Conservation (phyloP, 2,329 filamentous ascomycete genomes). For the Nemania sp. region DNA sequence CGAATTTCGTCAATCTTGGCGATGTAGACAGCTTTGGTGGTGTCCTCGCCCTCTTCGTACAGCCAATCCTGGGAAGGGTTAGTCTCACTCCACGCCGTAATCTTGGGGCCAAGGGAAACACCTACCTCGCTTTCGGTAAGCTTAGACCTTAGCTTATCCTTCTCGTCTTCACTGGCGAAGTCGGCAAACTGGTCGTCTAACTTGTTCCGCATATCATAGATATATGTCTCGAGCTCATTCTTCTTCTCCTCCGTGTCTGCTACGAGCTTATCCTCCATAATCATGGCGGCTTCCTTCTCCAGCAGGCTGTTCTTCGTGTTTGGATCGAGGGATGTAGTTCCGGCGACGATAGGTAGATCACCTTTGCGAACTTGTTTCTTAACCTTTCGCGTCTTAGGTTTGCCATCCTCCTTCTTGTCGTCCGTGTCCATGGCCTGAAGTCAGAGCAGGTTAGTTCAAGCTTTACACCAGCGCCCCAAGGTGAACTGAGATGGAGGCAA, state of each 20-base stretch:
- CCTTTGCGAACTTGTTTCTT: constrained; percentile 99
- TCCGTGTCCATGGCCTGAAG: constrained; percentile 84
- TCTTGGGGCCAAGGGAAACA: constrained; percentile 14
- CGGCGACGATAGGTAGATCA: constrained; percentile 84
- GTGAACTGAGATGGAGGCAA: constrained; percentile 1
- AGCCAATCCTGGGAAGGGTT: constrained; percentile 81
- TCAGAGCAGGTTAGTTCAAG: constrained; percentile 13
- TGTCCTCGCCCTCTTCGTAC: constrained; percentile 95
- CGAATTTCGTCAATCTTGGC: constrained; percentile 97
- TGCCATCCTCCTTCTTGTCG: constrained; percentile 63
- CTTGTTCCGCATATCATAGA: constrained; percentile 96
- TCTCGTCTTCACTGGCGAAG: constrained; percentile 90
- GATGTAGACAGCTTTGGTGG: constrained; percentile 90
- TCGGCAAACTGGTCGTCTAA: constrained; percentile 89
- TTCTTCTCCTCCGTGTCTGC: constrained; percentile 99
- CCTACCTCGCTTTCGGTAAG: constrained; percentile 85
- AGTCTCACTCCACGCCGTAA: constrained; percentile 22
- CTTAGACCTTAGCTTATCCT: constrained; percentile 81
- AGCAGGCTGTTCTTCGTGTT: constrained; percentile 66
- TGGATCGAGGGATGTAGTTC: constrained; percentile 78
- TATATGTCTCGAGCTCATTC: constrained; percentile 98
- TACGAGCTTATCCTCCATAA: constrained; percentile 98
- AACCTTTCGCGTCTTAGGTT: constrained; percentile 87
- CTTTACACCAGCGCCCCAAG: background rate
- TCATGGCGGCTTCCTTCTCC: constrained; percentile 89